These are phyloP conservation scores for Metarhizium sp. DNA, from an alignment of 2,329 filamentous ascomycete species.

Conservation along the genomic window DNA sequence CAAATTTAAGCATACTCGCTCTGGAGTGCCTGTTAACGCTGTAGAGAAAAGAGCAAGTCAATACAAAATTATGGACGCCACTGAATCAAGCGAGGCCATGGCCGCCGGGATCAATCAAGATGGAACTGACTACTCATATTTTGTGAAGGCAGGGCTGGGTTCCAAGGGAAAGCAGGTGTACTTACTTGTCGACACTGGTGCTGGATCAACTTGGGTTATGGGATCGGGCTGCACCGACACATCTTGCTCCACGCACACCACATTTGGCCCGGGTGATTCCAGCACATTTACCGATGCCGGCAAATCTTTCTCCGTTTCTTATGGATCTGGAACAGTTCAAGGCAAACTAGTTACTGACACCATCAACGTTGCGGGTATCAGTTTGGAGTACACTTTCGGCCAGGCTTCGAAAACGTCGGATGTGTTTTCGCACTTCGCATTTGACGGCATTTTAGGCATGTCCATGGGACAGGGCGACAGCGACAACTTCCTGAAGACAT, in stretches of 20 bases:
- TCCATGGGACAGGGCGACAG: conserved; percentile 51
- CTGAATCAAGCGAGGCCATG: conserved; percentile 33
- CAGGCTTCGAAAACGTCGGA: conserved; percentile 61
- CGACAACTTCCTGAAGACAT: conserved; percentile 57
- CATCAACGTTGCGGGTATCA: conserved; percentile 56
- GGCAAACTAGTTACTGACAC: conserved; percentile 60
- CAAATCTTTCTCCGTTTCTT: conserved; percentile 55
- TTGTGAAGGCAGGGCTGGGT: conserved; percentile 47
- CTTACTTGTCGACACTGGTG: conserved; percentile 58
- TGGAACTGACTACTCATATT: conserved; percentile 58
- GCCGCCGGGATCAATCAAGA: conserved; percentile 52
- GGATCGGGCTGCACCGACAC: conserved; percentile 54
- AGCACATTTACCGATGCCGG: conserved; percentile 45
- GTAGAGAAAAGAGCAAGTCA: conserved; percentile 30
- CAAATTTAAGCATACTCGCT: conserved; percentile 7
- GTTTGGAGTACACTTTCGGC: conserved; percentile 59
- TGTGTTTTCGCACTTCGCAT: conserved; percentile 69
- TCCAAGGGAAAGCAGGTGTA: conserved; percentile 44
- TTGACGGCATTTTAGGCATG: conserved; percentile 80
- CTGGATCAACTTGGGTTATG: conserved; percentile 78
- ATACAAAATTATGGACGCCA: conserved; percentile 38
- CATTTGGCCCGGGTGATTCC: conserved; percentile 59
- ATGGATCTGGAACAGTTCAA: conserved; percentile 67
- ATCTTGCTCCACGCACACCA: conserved; percentile 61
- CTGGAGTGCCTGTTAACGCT: not conserved